Evolutionary conservation across 148 eudicot genomes (phyloP), one percentile per base, ranked within the genome.

Genomic region (Beta vulgaris): DNA sequence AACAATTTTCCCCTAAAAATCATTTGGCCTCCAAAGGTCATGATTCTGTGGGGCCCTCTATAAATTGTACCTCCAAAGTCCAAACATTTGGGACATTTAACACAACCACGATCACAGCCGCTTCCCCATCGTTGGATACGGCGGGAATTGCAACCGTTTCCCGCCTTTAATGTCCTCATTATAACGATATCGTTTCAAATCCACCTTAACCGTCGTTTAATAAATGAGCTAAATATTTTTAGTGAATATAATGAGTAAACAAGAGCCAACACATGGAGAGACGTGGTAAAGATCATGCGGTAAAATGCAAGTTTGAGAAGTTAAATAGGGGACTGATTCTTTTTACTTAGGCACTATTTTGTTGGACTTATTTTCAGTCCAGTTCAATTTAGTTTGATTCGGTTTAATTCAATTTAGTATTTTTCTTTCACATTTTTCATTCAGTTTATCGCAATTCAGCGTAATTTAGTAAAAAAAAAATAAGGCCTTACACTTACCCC

Each of bases 141-240:
- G 84, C 84, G 84, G 69, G 78, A 78, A 69, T 31, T 34, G 28
- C 69, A 3, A 37, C 32, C 39, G 10, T 61, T 72, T 80, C 79
- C 83, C 76, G 75, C 79, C 83, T 65, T 65, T 3, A 66, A 31
- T 63, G 37, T 51, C 34, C 23, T 35, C 16, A 9, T 40, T 0
- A 21, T n/a, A 55, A 76, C 36, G 21, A 43, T 26, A 23, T 28
- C 25, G 51, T 34, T 25, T 16, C 2, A 0, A 32, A 32, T 39
- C 16, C 4, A 12, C 23, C 63, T 31, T 37, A 75, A 65, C 63
- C 36, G 63, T 51, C 16, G 42, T 28, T 19, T 69, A 48, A 48
- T 69, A 35, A 71, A 71, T 71, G 64, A 54, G 64, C 32, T 54
- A 6, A 46, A 4, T 12, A 2, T 19, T 54, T 7, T 71, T 46